Conservation (phyloP, 805 yeast genomes). For the Candida taoyuanica region DNA sequence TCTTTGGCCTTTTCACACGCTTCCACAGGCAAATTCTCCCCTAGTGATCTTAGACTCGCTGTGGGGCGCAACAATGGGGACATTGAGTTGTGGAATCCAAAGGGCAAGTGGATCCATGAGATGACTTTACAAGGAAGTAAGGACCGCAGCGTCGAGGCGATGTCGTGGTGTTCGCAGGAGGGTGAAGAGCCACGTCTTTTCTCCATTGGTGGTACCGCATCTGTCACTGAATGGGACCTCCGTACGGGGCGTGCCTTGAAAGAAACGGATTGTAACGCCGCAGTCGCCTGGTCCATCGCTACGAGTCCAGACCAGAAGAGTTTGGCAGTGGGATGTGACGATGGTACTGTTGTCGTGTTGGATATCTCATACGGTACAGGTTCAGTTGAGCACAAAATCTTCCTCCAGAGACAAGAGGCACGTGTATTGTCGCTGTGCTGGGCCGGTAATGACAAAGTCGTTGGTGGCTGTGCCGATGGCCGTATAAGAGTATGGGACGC, state of each 20-base stretch:
- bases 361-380: slow-evolving; percentile 89
- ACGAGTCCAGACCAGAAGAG: slow-evolving; percentile 55
- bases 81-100: slow-evolving; percentile 93
- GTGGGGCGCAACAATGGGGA: slow-evolving; percentile 93
- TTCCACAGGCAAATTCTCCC: slow-evolving; percentile 43
- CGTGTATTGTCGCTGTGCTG: slow-evolving; percentile 78
- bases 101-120: slow-evolving; percentile 78
- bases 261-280: slow-evolving; percentile 87
- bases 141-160: slow-evolving; percentile 83
- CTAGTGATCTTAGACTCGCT: slow-evolving; percentile 67
- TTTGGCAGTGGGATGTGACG: slow-evolving; percentile 91
- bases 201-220: slow-evolving; percentile 91
- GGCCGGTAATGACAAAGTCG: slow-evolving; percentile 57
- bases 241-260: slow-evolving; percentile 63
- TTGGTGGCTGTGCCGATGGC: slow-evolving; percentile 97
- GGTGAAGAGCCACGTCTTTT: slow-evolving; percentile 65
- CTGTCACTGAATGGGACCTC: slow-evolving; percentile 89
- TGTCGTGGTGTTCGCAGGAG: slow-evolving; percentile 65
- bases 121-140: slow-evolving; percentile 67
- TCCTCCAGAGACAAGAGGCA: slow-evolving; percentile 79
- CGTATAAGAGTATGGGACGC: slow-evolving; percentile 78
- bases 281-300: slow-evolving; percentile 87
- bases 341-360: slow-evolving; percentile 80
- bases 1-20: slow-evolving; percentile 71
- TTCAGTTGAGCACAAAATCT: slow-evolving; percentile 64